Conservation (phyloP, 495 filamentous ascomycete species). For the Aspergillus homomorphus region DNA sequence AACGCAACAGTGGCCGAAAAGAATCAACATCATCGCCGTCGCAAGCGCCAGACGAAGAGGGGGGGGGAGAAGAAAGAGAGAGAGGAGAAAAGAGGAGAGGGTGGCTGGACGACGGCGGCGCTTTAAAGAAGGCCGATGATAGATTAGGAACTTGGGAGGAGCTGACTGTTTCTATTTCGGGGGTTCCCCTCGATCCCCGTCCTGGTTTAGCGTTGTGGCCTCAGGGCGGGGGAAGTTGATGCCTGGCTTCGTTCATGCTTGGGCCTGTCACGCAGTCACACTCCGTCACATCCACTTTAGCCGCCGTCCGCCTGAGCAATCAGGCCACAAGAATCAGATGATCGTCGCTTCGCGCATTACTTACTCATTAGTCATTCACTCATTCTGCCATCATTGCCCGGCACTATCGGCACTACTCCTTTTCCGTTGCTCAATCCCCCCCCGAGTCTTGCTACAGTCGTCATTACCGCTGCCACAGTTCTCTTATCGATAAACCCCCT, state of each 20-base stretch:
- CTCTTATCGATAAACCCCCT: slow-evolving; percentile 24
- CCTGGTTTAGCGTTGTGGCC: slow-evolving; percentile 24
- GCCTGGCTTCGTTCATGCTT: slow-evolving; percentile 16
- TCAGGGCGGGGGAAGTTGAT: slow-evolving; percentile 32
- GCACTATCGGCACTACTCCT: background rate
- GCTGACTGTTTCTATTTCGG: slow-evolving; percentile 32
- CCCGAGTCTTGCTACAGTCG: background rate
- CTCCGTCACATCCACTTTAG: background rate
- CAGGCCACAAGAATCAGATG: background rate
- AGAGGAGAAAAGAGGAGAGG: slow-evolving; percentile 15
- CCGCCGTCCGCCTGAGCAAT: background rate
- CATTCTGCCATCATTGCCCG: slow-evolving; percentile 6
- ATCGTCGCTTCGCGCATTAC: background rate
- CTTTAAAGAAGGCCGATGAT: slow-evolving; percentile 23
- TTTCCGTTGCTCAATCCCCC: background rate
- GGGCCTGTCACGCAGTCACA: background rate
- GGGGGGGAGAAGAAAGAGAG: slow-evolving; percentile 8
- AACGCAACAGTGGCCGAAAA: slow-evolving; percentile 3
- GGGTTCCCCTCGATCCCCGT: slow-evolving; percentile 15
- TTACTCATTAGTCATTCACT: slow-evolving; percentile 5
- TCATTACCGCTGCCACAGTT: background rate
- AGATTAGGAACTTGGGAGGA: slow-evolving; percentile 10
- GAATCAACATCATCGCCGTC: slow-evolving; percentile 16
- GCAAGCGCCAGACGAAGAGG: slow-evolving; percentile 13
- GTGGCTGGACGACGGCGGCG: slow-evolving; percentile 24